Base-by-base conservation (phyloP, 2,329 filamentous ascomycete genomes). In the Calonectria montana region DNA sequence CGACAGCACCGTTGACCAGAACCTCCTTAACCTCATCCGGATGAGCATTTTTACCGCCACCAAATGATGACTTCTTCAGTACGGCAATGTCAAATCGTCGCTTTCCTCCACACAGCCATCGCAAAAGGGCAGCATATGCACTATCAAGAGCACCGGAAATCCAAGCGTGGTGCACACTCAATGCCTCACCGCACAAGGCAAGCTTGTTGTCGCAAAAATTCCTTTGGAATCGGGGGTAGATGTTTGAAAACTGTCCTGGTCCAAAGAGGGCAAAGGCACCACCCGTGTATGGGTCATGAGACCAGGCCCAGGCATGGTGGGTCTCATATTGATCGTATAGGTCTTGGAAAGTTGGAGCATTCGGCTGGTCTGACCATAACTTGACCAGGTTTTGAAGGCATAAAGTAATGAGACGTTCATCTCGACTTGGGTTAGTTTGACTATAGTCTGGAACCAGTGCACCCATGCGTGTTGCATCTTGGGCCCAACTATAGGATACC, bases 191-290 rank as follows among this genome's bases (percentile, higher is more conserved):
- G 5, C 79, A 77, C 9, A 86, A 77, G 21, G 81, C 73, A 2
- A 85, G 75, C 6, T 79, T 79, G 0, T 80, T 75, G 1, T 80
- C 71, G 0, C 79, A 80, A 15, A 77, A 70, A 0, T 79, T 75
- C 6, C 73, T 72, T 21, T 74, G 71, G n/a, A 86, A 76, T 2
- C 76, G 65, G 0, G 82, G 82, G 48, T 82, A 84, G 31, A 84
- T 41, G 23, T 81, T 78, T 2, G 74, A 75, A 76, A 84, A 87
- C 67, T 86, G 84, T 0, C 83, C 81, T 0, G 84, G 83, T 0
- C 83, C 81, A 37, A 85, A 86, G 9, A 82, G 77, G 0, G 84
- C 84, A 68, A 85, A 86, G 0, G 84, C 84, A 0, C 85, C 85
- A 0, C 78, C 75, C 1, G 78, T 80, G 12, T 77, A 76, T 0